Evolutionary conservation across 371 early-diverging fungal genomes (phyloP).

Genomic region (Zopfochytrium polystomum): DNA sequence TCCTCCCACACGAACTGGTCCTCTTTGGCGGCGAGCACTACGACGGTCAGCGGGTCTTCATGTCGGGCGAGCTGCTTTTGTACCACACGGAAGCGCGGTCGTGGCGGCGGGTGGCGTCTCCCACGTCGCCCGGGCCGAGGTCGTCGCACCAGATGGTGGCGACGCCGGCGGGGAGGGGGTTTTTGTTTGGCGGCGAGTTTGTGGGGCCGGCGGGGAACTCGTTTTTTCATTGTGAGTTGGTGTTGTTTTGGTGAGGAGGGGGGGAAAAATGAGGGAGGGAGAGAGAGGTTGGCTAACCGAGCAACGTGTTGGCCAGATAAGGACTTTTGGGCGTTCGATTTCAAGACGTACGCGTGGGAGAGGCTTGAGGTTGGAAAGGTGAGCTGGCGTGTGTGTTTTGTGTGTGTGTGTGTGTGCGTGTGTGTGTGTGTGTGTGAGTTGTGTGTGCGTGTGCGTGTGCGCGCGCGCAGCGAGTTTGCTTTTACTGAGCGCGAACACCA

Average conservation of each 20-base stretch:
- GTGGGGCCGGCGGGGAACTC: no score
- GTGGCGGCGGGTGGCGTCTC: conserved; percentile 48
- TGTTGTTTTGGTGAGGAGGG: no score
- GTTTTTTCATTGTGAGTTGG: no score
- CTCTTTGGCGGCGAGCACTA: conserved; percentile 66
- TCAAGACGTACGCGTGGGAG: conserved; percentile 61
- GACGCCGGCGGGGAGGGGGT: conserved; percentile 52
- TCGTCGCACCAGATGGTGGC: conserved; percentile 60
- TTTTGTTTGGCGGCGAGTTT: conserved; percentile 62
- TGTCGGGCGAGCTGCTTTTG: conserved; percentile 45
- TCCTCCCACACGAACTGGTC: conserved; percentile 51
- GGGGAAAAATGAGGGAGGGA: no score
- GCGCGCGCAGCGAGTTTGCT: no score
- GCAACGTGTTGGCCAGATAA: conserved; percentile 62
- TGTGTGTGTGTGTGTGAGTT: no score
- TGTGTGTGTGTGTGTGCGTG: no score
- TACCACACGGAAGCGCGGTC: conserved; percentile 62
- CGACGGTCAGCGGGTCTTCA: conserved; percentile 51
- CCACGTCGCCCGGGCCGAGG: conserved; percentile 60
- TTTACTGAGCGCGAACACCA: no score
- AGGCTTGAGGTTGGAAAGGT: conserved; percentile 53
- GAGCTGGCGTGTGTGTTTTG: no score
- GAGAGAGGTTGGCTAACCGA: no score
- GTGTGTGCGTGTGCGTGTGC: no score
- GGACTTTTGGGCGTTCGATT: conserved; percentile 64